Base-by-base conservation (phyloP, 805 yeast genomes). In the Lachancea waltii region DNA sequence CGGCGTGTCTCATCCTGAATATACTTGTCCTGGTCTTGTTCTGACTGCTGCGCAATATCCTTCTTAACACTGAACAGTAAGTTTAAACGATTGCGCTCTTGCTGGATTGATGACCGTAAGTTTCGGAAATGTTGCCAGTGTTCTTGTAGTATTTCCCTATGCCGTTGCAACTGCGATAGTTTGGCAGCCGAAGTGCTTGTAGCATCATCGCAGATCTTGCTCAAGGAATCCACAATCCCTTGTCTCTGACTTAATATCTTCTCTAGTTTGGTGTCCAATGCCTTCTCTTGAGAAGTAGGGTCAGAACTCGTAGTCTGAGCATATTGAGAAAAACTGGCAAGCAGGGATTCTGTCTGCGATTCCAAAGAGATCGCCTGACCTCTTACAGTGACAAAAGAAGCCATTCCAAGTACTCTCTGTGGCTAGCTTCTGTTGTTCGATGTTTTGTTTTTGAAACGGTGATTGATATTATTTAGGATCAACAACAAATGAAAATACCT, bases 161-260 rank as follows among this genome's bases (percentile, higher is more conserved):
- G 95, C 44, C 97, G 76, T 42, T 81, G 77, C 33, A 87, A 63
- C 57, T 89, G 97, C 51, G 83, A 90, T 30, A 79, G 60, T 57
- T 83, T 83, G 0, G 92, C 75, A 0, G 92, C 74, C 4, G 89
- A 72, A 6, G 82, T 70, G 11, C 69, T 61, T 20, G 73, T 66
- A 40, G 71, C 79, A 1, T 73, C 63, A 33, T 83, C 85, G 14
- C 76, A 63, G 8, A 77, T 67, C 23, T 79, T 64, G 35, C 69
- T 65, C 46, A 83, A 56, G 23, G 69, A 64, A 23, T 64, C 68
- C 6, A 85, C 59, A 3, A 72, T 54, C 4, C 71, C 80, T 24
- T 76, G 79, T 36, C 89, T 60, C 53, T 63, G 67, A 15, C 68
- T 58, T 35, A 89, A 58, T 14, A 67, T 58, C 5, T 64, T 53